A percentile compares a stretch with the other conserved stretches of the same genome.
These are phyloP conservation scores for Quercus alba DNA, from an alignment of 306 rosid species.

Conservation along the genomic window DNA sequence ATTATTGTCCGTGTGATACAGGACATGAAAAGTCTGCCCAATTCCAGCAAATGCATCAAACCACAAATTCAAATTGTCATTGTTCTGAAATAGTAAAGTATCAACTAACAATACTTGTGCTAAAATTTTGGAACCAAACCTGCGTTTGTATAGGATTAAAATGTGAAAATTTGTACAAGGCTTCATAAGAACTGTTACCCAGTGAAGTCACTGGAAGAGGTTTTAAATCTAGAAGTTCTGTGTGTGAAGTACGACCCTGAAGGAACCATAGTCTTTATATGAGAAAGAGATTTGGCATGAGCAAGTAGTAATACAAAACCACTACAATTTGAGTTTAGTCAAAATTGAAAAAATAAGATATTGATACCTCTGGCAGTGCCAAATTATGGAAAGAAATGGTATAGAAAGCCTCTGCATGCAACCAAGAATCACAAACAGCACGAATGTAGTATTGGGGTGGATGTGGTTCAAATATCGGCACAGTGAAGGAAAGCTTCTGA, in stretches of 20 bases:
- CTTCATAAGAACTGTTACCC: slow-evolving; percentile 67
- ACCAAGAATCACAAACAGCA: slow-evolving; percentile 97
- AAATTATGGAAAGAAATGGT: slow-evolving; percentile 89
- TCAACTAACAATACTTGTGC: slow-evolving; percentile 16
- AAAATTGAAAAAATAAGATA: slow-evolving; percentile 6
- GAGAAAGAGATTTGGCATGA: slow-evolving; percentile 28
- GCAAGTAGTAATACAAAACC: slow-evolving; percentile 3
- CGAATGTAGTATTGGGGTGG: slow-evolving; percentile 94
- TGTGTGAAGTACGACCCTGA: slow-evolving; percentile 79
- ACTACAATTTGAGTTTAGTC: neutral
- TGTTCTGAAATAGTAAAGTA: slow-evolving; percentile 9
- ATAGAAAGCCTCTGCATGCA: slow-evolving; percentile 83
- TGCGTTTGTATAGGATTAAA: slow-evolving; percentile 98
- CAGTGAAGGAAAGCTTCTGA: slow-evolving; percentile 86
- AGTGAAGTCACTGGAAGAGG: slow-evolving; percentile 93
- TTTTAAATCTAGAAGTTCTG: slow-evolving; percentile 90
- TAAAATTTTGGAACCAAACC: slow-evolving; percentile 46
- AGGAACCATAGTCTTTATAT: slow-evolving; percentile 23
- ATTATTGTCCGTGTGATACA: slow-evolving; percentile 88
- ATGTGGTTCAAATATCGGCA: slow-evolving; percentile 98
- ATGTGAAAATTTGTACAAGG: slow-evolving; percentile 80
- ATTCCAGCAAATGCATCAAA: slow-evolving; percentile 24
- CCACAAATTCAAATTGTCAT: slow-evolving; percentile 9
- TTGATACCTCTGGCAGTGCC: slow-evolving; percentile 77
- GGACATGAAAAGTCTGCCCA: slow-evolving; percentile 80